Evolutionary conservation across 1,284 basidiomycete species (phyloP).

Genomic region (Pholiota adiposa): DNA sequence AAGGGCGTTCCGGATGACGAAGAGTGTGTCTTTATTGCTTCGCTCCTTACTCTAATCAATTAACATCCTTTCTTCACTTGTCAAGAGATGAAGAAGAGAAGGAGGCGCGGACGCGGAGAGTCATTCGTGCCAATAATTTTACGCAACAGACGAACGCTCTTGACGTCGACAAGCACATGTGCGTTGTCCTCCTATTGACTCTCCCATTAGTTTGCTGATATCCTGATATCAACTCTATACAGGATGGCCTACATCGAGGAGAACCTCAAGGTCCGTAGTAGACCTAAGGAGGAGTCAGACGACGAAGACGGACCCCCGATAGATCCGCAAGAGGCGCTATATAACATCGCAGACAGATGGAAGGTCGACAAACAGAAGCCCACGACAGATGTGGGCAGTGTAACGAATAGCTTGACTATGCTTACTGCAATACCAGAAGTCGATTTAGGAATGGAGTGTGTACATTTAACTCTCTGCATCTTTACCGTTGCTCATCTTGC

Average conservation of each 20-base stretch:
- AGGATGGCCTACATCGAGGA: conserved; percentile 99
- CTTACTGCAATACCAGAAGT: conserved; percentile 96
- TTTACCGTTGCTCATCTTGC: neutral
- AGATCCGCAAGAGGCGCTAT: conserved; percentile 85
- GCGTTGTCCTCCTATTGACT: conserved; percentile 29
- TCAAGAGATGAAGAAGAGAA: conserved; percentile 63
- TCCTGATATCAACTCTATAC: conserved; percentile 7
- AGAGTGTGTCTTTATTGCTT: conserved; percentile 48
- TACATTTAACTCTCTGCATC: conserved; percentile 25
- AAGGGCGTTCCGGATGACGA: conserved; percentile 60
- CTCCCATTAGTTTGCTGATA: neutral
- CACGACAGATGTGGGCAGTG: conserved; percentile 84
- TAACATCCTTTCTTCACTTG: conserved; percentile 6
- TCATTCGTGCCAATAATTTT: conserved; percentile 89
- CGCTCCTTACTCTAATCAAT: neutral
- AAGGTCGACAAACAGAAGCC: conserved; percentile 59
- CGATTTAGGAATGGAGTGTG: conserved; percentile 97
- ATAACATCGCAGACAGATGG: conserved; percentile 77
- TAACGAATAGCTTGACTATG: conserved; percentile 93
- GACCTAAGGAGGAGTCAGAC: conserved; percentile 50
- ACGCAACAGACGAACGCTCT: conserved; percentile 95
- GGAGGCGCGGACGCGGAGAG: conserved; percentile 71
- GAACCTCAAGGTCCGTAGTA: conserved; percentile 83
- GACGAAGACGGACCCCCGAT: conserved; percentile 47
- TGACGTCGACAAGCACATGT: conserved; percentile 99